Evolutionary conservation across 2,329 filamentous ascomycete species (phyloP), one percentile per base, ranked within the genome.

Genomic region (Xylaria sp.): DNA sequence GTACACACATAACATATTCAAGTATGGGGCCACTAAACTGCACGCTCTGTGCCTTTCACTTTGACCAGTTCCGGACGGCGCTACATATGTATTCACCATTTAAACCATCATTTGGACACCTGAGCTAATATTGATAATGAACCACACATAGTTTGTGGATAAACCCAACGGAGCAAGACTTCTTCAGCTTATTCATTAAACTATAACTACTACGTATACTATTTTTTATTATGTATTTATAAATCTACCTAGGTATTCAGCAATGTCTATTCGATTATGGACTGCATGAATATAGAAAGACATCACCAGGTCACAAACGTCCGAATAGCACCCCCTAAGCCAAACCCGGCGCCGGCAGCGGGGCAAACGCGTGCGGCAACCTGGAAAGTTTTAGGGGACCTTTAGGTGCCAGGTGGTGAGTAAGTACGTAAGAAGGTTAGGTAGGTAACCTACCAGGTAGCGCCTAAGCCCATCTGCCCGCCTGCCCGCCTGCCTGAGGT

Each of bases 241-340:
- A n/a, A n/a, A n/a, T n/a, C n/a, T n/a, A n/a, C n/a, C n/a, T n/a
- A n/a, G n/a, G n/a, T n/a, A n/a, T n/a, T n/a, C n/a, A n/a, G n/a
- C n/a, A n/a, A n/a, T n/a, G n/a, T 37, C 32, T 6, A 9, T 47
- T 37, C 16, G 40, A 18, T 53, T 6, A 12, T n/a, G 18, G 58
- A 29, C 32, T 60, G 25, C 25, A 53, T 53, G 44, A 64, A 58
- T 23, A 53, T 25, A 29, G 65, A 67, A 29, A 59, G 8, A 44
- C 25, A 54, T 32, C 13, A 40, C 32, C 48, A 44, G 23, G n/a
- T 60, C 47, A 55, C 65, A 65, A 68, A 68, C 57, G 50, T 65
- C n/a, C 32, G 42, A 50, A 57, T 63, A 47, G 16, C 16, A 5
- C 13, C 27, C 10, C 58, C 40, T 62, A 62, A 66, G 27, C 66